A percentile compares a stretch with the other conserved stretches of the same genome.
Evolutionary conservation across 805 yeast genomes (phyloP).

Genomic region (Kregervanrija pseudodelftensis): DNA sequence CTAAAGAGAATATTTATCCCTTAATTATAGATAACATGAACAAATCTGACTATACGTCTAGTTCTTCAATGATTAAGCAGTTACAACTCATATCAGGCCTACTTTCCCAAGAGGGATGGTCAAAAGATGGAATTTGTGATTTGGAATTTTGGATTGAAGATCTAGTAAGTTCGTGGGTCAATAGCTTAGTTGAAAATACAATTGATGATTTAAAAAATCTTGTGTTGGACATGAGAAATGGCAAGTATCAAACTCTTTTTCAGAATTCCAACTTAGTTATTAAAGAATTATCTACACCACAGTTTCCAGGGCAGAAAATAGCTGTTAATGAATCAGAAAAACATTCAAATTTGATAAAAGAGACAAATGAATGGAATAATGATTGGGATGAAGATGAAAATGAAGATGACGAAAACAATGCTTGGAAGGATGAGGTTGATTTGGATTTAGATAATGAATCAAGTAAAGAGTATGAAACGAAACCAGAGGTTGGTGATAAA

Average conservation of each 20-base stretch:
- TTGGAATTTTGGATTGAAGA: constrained; percentile 30
- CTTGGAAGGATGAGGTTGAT: constrained; percentile 5
- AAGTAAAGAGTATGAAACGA: constrained; percentile 2
- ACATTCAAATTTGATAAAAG: background rate
- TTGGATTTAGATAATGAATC: constrained; percentile 2
- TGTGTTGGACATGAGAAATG: constrained; percentile 11
- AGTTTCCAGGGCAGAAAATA: background rate
- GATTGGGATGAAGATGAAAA: constrained; percentile 12
- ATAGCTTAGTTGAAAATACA: constrained; percentile 17
- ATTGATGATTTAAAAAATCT: constrained; percentile 21
- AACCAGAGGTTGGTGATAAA: background rate
- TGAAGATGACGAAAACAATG: constrained; percentile 15
- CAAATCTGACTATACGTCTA: constrained; percentile 1
- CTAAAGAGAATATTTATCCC: constrained; percentile 18
- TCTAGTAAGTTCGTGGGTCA: constrained; percentile 22
- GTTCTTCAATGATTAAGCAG: constrained; percentile 3
- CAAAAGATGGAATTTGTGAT: constrained; percentile 25
- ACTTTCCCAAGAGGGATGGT: constrained; percentile 23
- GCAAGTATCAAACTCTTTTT: constrained; percentile 8
- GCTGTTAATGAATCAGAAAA: background rate
- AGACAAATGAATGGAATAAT: constrained; percentile 7
- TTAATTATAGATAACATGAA: constrained; percentile 19
- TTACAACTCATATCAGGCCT: constrained; percentile 15
- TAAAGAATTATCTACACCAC: background rate
- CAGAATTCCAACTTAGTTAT: constrained; percentile 1